Base-by-base conservation (phyloP, 768 basidiomycete genomes). In the Hemileccinum rubropunctum region DNA sequence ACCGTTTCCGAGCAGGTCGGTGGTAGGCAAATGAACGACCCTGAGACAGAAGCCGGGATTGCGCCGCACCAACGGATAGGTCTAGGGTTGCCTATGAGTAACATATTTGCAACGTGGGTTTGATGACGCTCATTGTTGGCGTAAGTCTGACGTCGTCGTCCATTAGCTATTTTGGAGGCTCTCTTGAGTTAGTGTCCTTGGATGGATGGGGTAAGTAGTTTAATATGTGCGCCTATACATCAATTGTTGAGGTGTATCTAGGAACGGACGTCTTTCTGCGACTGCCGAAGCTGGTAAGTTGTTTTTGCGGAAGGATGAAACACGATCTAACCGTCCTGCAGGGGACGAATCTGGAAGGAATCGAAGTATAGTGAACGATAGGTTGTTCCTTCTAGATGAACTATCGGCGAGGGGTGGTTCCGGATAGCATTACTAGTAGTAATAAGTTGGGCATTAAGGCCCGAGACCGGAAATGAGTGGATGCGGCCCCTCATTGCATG, bases 291-390 rank as follows among this genome's bases (percentile, higher is more conserved):
- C 73, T 93, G 64, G 89, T 90, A 54, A 68, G 81, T 68, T 2
- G 9, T 32, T 27, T 36, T 37, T 32, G 27, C n/a, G 12, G 4
- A 32, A 26, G 11, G 6, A 12, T 36, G 26, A 27, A 15, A 27
- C 17, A 6, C 23, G 28, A 39, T 38, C 54, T 52, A 17, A 50
- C 15, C 18, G 32, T 20, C 13, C 45, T 14, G 10, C 56, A 91
- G 90, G 90, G 90, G 30, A 93, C 88, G 9, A 92, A 88, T 66
- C 62, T 91, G 50, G 90, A 93, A 67, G 88, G 84, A 10, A 90
- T 91, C 50, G 88, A 91, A 66, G 77, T 92, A 17, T 92, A 71
- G 38, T 33, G 7, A 39, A 23, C 5, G 4, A 28, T 9, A 28
- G 5, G 27, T n/a, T 5, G 27, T 28, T 9, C 27, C 27, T 28